Base-by-base conservation (phyloP, 495 filamentous ascomycete genomes). In the Xylaria cubensis region DNA sequence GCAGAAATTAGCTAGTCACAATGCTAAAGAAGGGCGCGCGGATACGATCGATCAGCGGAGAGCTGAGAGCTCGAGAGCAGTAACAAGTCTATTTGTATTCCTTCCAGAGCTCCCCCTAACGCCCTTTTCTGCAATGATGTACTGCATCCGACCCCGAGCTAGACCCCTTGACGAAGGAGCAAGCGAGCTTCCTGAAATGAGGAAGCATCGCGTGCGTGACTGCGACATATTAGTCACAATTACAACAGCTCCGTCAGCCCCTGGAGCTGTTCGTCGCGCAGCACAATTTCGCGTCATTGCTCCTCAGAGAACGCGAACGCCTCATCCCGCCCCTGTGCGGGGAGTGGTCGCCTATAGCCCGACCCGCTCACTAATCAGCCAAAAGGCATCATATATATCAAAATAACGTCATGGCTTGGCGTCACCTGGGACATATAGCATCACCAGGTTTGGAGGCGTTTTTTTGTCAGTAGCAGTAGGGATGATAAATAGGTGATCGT, bases 321-420 rank as follows among this genome's bases (percentile, higher is more conserved):
- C 55, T 63, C 67, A 46, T 55, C 29, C 64, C 44, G 26, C 55
- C 19, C 56, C n/a, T n/a, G 21, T 72, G 58, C 72, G 74, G 74
- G 76, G 69, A 36, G 51, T 19, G 46, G 7, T 59, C 51, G 63
- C 76, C 72, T 75, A 71, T 72, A 73, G 71, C 48, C 70, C 70
- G 72, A 66, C 72, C 70, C 56, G 39, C 53, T 74, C 24, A n/a
- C 56, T 29, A 48, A 74, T 67, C 36, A 56, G 65, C 65, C 65
- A 56, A 56, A 67, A 78, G 29, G 42, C 74, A 78, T 73, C 76
- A 78, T 78, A 73, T 42, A 78, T 72, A 74, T 72, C 69, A 70
- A 76, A 78, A 76, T 78, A 76, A 76, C 76, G 76, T 62, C 74
- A 78, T 78, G 68, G 67, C 76, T 78, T 78, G 76, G 76, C 76